These are phyloP conservation scores for Phytopythium cucurbitacearum DNA, from an alignment of 352 stramenopile species.

Conservation along the genomic window DNA sequence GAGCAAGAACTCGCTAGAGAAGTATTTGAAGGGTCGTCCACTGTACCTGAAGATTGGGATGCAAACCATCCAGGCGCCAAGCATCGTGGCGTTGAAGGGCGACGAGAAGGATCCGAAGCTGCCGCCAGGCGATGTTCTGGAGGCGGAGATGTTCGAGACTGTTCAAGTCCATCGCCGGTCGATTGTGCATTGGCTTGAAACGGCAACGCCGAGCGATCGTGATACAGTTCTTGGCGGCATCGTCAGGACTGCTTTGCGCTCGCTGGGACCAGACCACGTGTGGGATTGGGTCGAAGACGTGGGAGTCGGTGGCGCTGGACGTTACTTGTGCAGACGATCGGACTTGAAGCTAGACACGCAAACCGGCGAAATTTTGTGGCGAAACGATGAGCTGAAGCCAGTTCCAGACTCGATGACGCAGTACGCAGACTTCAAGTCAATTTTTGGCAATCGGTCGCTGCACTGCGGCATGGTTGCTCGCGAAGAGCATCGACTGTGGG, in stretches of 20 bases:
- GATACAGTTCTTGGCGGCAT: constrained; percentile 56
- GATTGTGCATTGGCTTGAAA: constrained; percentile 67
- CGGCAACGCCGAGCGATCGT: constrained; percentile 19
- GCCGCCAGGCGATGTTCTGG: constrained; percentile 76
- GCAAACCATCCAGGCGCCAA: constrained; percentile 85
- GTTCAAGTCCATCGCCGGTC: constrained; percentile 77
- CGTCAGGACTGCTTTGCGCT: constrained; percentile 71
- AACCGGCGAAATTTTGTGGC: constrained; percentile 87
- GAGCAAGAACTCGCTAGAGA: constrained; percentile 70
- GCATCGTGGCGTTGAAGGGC: constrained; percentile 59
- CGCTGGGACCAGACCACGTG: constrained; percentile 37
- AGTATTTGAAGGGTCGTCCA: constrained; percentile 81
- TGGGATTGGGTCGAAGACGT: constrained; percentile 70
- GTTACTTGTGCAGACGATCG: constrained; percentile 67
- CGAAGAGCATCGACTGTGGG: constrained; percentile 84
- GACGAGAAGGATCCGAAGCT: constrained; percentile 62
- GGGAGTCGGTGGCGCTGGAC: constrained; percentile 44
- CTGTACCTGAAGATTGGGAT: constrained; percentile 87
- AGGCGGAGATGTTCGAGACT: constrained; percentile 83
- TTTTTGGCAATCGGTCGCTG: constrained; percentile 83
- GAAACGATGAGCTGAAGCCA: constrained; percentile 88
- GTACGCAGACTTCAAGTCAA: constrained; percentile 78
- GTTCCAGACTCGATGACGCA: constrained; percentile 91
- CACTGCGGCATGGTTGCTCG: constrained; percentile 84
- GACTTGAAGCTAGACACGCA: constrained; percentile 86